Evolutionary conservation across 2,329 filamentous ascomycete species (phyloP), one percentile per base, ranked within the genome.

Genomic region (Ophiostoma sp.): DNA sequence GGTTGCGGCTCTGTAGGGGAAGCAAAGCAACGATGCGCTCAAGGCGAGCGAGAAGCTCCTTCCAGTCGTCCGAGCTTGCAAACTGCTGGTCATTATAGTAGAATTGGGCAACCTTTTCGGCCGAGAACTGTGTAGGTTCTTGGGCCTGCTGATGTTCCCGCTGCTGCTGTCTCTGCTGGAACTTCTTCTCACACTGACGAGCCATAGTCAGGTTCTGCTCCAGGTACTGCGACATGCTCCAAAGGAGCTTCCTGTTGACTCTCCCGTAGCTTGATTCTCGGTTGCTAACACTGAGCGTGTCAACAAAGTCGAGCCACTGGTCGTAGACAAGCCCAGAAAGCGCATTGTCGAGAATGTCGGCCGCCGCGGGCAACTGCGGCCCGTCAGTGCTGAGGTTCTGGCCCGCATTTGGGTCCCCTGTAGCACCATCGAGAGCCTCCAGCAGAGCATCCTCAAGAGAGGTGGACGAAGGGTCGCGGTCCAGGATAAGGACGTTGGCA

Each of bases 231-330:
- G 80, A 76, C 3, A 79, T 77, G 61, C 79, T 77, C 79, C 78
- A 80, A 74, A 78, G 80, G 7, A 82, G 70, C 1, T 11, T 75
- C 74, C 15, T 73, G 22, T 52, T 73, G 55, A 61, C 17, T 11
- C 25, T 33, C 3, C 31, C 55, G 7, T 50, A 25, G 15, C 12
- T 52, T 25, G 11, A 70, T 6, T 6, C 45, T 12, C 19, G 61
- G 28, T 9, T 73, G 50, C 31, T 72, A 55, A 25, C 74, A 25
- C 73, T 72, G 25, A 82, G 69, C 0, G 75, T 45, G 11, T 83
- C 82, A 61, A 84, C 80, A 33, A 84, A 79, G 2, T 81, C 79
- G 7, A 78, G 75, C 82, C 83, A 84, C 69, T 80, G 79, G 59
- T 78, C 76, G 68, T 79, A 77, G 1, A 77, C 78, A 7, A 76